These are phyloP conservation scores for Leishmania tarentolae DNA, from an alignment of 208 protist genomes.

Conservation along the genomic window DNA sequence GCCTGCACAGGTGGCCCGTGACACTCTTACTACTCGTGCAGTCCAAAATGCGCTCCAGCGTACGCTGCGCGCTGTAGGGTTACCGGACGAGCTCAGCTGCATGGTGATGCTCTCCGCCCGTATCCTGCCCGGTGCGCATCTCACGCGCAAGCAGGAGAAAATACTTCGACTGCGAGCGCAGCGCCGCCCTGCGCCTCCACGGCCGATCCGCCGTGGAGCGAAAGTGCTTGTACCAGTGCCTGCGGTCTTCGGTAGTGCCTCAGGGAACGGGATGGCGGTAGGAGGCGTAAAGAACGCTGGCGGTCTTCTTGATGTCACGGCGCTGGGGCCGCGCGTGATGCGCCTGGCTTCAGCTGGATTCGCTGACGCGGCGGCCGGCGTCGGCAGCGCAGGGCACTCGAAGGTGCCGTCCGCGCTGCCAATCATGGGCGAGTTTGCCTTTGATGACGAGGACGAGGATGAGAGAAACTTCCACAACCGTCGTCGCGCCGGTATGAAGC, in stretches of 20 bases:
- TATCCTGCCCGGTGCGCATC: conserved; percentile 3
- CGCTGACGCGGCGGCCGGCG: conserved; percentile 1
- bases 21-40: conserved; percentile 7
- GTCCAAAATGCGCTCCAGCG: conserved; percentile 21
- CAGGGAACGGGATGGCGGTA: not conserved
- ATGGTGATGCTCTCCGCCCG: conserved; percentile 31
- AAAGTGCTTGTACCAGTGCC: conserved; percentile 52
- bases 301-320: conserved; percentile 23
- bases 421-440: conserved; percentile 22
- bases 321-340: conserved; percentile 19
- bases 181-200: conserved; percentile 46
- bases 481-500: conserved; percentile 13
- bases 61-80: conserved; percentile 29
- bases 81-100: conserved; percentile 43
- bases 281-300: conserved; percentile 9
- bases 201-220: conserved; percentile 63
- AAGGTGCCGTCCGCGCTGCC: not conserved
- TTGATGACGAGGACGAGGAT: conserved; percentile 36
- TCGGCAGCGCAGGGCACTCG: not conserved
- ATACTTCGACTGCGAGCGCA: conserved; percentile 48
- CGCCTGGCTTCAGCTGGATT: not conserved
- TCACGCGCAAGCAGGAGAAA: conserved; percentile 29
- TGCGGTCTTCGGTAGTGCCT: conserved; percentile 1
- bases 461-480: conserved; percentile 1
- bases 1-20: not conserved